Evolutionary conservation across 768 basidiomycete species (phyloP), one percentile per base, ranked within the genome.

Genomic region (Lactarius sp.): DNA sequence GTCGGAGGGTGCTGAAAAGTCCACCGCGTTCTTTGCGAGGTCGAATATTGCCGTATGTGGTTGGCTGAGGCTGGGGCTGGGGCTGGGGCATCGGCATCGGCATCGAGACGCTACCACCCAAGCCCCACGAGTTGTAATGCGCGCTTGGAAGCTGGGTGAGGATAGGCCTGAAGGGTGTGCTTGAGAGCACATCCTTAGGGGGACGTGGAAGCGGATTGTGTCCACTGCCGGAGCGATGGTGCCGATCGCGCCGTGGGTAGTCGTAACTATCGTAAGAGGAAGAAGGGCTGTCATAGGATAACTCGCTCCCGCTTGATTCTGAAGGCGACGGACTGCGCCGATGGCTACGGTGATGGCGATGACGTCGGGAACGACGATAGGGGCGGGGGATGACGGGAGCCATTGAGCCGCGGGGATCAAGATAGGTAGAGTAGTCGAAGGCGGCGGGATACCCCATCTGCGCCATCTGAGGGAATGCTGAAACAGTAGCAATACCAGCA

Each of bases 171-270:
- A 87, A 87, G 0, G 85, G 85, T 0, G 84, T 77, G 33, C 74
- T 73, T 13, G 81, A 78, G 71, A 85, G 87, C 8, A 90, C 59
- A 69, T 89, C 83, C 36, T 74, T 73, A 0, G 89, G 89, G 0
- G 83, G 87, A 3, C 71, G 62, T 0, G 89, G 89, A 9, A 90
- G 81, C 5, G 87, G 87, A 70, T 91, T 87, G 50, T 18, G 22
- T 37, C 33, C 42, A 47, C 42, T 42, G 36, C 27, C 47, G 22
- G 65, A 61, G 59, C 31, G 63, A 61, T 27, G 63, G 58, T 41
- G 66, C 36, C 37, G 52, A 36, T 50, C 22, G 22, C 36, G 27
- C 14, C 52, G 65, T 4, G 50, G 16, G 27, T 66, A 64, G 1
- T 44, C 59, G 2, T 22, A 9, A 4, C 57, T 54, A 14, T 64